Conservation (phyloP, 1,139 yeast genomes). For the Candida dubliniensis region DNA sequence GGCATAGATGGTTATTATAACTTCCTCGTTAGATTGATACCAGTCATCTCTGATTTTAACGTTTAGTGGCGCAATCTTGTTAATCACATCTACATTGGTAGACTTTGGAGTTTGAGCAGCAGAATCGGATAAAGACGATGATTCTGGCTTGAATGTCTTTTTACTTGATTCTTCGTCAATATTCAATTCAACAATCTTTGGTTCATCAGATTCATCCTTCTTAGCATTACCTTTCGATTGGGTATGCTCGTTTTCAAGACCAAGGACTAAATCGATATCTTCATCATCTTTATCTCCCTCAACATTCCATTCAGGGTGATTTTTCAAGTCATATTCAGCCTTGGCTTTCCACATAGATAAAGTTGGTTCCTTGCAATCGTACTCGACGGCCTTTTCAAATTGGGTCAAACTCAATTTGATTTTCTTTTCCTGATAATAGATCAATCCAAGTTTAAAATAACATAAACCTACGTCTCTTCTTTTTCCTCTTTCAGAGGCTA, state of each 20-base stretch:
- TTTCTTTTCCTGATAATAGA: slow-evolving; percentile 48
- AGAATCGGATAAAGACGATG: background rate
- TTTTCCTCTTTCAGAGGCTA: slow-evolving; percentile 54
- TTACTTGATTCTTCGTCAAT: slow-evolving; percentile 3
- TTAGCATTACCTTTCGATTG: slow-evolving; percentile 6
- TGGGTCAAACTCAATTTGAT: slow-evolving; percentile 48
- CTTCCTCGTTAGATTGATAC: slow-evolving; percentile 62
- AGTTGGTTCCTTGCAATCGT: slow-evolving; percentile 48
- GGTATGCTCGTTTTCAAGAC: slow-evolving; percentile 8
- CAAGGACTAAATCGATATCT: slow-evolving; percentile 6
- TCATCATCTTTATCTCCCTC: slow-evolving; percentile 14
- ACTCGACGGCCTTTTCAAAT: slow-evolving; percentile 49
- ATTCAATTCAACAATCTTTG: slow-evolving; percentile 6
- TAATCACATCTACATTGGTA: slow-evolving; percentile 34
- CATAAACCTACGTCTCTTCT: slow-evolving; percentile 56
- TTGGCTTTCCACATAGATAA: slow-evolving; percentile 53
- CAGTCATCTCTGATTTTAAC: slow-evolving; percentile 67
- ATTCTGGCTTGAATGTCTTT: background rate
- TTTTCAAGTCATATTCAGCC: slow-evolving; percentile 37
- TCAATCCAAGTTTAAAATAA: slow-evolving; percentile 58
- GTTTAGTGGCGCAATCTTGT: slow-evolving; percentile 42
- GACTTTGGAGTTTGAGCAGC: slow-evolving; percentile 14
- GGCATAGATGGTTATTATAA: slow-evolving; percentile 73
- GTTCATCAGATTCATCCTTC: background rate
- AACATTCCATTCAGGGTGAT: slow-evolving; percentile 19